Conservation (phyloP, 2,329 filamentous ascomycete species). For the Phialocephala subalpina region DNA sequence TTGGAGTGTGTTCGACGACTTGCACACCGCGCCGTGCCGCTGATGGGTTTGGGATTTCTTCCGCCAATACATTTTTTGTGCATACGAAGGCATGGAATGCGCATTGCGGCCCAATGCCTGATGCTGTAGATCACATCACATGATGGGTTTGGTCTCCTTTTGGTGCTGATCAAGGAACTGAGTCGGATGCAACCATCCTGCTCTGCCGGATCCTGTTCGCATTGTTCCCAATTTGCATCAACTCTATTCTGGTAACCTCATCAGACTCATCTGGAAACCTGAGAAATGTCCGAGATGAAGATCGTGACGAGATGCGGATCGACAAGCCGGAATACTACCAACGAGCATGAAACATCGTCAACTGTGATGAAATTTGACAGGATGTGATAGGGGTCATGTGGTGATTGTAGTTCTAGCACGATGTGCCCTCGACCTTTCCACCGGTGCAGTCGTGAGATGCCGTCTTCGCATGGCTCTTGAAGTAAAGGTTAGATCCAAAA, state of each 20-base stretch:
- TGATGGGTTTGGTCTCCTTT: not conserved
- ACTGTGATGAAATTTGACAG: conserved; percentile 3
- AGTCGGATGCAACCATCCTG: conserved; percentile 5
- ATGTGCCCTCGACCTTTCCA: not conserved
- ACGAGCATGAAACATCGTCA: not conserved
- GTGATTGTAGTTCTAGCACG: not conserved
- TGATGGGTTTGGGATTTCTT: conserved; percentile 30
- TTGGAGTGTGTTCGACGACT: conserved; percentile 7
- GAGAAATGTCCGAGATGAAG: conserved; percentile 8
- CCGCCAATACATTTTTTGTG: conserved; percentile 29
- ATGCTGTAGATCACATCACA: conserved; percentile 21
- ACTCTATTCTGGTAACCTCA: not conserved
- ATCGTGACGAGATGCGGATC: conserved; percentile 11
- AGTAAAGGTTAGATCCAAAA: not conserved
- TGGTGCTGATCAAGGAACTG: not conserved
- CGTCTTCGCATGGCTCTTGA: not conserved
- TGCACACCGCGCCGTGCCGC: conserved; percentile 36
- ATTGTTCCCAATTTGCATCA: conserved; percentile 9
- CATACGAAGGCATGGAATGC: conserved; percentile 26
- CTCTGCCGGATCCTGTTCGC: not conserved
- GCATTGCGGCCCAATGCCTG: conserved; percentile 44
- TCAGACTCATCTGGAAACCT: conserved; percentile 5
- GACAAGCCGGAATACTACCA: not conserved
- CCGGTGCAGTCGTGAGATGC: not conserved
- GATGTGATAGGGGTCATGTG: conserved; percentile 1